Evolutionary conservation across 2,329 filamentous ascomycete species (phyloP).

Genomic region (Beauveria sp.): DNA sequence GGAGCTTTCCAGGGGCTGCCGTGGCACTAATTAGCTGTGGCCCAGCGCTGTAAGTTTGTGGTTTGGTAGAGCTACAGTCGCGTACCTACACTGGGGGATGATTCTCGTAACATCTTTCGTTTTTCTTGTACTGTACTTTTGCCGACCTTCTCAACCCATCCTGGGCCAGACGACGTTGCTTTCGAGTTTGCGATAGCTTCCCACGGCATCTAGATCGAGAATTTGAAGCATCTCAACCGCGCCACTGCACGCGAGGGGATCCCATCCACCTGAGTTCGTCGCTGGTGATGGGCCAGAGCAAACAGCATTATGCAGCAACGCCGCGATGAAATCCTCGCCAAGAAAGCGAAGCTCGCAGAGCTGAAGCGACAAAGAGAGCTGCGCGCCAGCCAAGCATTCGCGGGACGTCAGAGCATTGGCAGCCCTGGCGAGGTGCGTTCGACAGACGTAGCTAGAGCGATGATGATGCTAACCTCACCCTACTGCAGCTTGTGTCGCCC

Average conservation of each 20-base stretch:
- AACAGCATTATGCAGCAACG: constrained; percentile 60
- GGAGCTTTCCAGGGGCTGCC: constrained; percentile 1
- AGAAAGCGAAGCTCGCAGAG: constrained; percentile 94
- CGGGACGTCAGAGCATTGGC: constrained; percentile 60
- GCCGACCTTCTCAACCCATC: background rate
- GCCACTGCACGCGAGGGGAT: background rate
- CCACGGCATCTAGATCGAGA: background rate
- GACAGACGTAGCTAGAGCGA: constrained; percentile 10
- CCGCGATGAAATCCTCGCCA: constrained; percentile 91
- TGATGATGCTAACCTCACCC: constrained; percentile 14
- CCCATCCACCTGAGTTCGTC: background rate
- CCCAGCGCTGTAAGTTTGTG: background rate
- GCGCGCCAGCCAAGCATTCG: constrained; percentile 66
- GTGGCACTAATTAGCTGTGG: constrained; percentile 8
- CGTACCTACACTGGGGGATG: background rate
- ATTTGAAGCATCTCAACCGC: background rate
- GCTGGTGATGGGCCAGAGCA: constrained; percentile 9
- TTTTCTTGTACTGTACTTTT: background rate
- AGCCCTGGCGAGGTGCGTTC: constrained; percentile 61
- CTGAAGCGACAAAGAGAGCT: constrained; percentile 87
- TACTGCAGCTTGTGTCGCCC: constrained; percentile 50
- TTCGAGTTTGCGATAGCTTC: background rate
- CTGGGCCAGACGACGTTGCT: background rate
- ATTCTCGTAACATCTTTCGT: background rate
- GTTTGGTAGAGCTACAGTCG: background rate